Evolutionary conservation across 768 basidiomycete genomes (phyloP), one percentile per base, ranked within the genome.

Genomic region (Cystobasidium onofrii): DNA sequence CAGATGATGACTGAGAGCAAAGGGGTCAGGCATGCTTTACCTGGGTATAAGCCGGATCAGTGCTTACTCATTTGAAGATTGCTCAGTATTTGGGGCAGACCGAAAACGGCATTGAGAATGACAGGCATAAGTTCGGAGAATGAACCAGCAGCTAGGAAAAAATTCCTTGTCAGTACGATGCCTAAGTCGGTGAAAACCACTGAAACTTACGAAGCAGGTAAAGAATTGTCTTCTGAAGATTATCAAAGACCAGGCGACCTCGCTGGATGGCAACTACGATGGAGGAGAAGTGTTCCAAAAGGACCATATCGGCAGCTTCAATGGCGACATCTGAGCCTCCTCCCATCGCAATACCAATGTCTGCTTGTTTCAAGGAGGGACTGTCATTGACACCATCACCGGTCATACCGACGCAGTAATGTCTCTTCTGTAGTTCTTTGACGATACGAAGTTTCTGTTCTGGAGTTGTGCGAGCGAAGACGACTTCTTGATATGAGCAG

Each of bases 231-330:
- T 82, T 82, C 34, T 76, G 84, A 39, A 88, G 81, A 76, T 88
- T 88, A 78, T 88, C 87, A 76, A 85, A 88, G 20, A 86, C 85
- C 17, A 87, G 82, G 43, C 87, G 85, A 81, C 81, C 76, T 74
- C 7, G 0, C 29, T 69, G 29, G 17, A 29, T 87, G 17, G 95
- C 94, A 13, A 88, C 86, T 81, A 93, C 97, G 72, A 81, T 80
- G 25, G 90, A 92, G 1, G 89, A 86, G 29, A 99, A 82, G 1
- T 92, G 95, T 81, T 97, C 94, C 75, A 98, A 83, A 55, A 74
- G 64, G 18, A 73, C 63, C 44, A 73, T 36, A 44, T 73, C 72
- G 6, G 43, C 50, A 12, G 72, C 72, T 25, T 73, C 72, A 27
- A 71, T 71, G 13, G 69, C 69, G 17, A 71, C 69, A 31, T 71